phyloP scores from a whole-genome alignment of 805 yeast genomes.

The Nakazawaea anatomiae region DNA sequence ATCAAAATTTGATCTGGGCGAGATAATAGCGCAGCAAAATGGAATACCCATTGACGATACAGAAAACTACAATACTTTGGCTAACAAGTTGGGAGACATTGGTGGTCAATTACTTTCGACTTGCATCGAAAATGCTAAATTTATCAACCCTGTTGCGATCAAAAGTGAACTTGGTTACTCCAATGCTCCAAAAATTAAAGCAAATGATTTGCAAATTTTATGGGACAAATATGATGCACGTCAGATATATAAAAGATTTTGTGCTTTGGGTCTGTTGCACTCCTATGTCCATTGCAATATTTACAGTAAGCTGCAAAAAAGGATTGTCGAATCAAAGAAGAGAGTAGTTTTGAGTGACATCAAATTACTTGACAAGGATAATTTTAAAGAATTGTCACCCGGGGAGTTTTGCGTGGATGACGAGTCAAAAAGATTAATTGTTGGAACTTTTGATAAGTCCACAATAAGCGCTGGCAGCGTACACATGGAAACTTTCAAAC shows the following conservation, averaged over 20 bases:
- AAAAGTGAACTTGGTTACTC: slow-evolving; percentile 31
- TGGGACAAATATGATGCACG: slow-evolving; percentile 39
- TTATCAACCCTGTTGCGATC: slow-evolving; percentile 15
- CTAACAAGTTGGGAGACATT: slow-evolving; percentile 42
- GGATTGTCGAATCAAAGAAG: slow-evolving; percentile 11
- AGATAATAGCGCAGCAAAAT: slow-evolving; percentile 53
- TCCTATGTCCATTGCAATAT: slow-evolving; percentile 32
- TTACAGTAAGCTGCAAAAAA: slow-evolving; percentile 19
- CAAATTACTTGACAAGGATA: slow-evolving; percentile 1
- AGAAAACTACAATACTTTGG: slow-evolving; percentile 42
- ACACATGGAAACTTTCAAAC: slow-evolving; percentile 50
- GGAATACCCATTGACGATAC: slow-evolving; percentile 30
- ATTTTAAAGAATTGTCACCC: slow-evolving; percentile 11
- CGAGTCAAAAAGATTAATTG: slow-evolving; percentile 21
- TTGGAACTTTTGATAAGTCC: slow-evolving; percentile 39
- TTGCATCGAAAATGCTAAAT: slow-evolving; percentile 32
- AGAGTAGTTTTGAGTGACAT: slow-evolving; percentile 46
- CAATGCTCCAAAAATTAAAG: slow-evolving; percentile 51
- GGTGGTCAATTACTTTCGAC: slow-evolving; percentile 58
- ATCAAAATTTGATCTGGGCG: slow-evolving; percentile 75
- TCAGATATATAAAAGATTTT: slow-evolving; percentile 34
- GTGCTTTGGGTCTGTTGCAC: slow-evolving; percentile 53
- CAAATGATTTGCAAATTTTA: slow-evolving; percentile 33
- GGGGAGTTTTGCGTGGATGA: slow-evolving; percentile 23
- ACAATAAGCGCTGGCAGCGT: slow-evolving; percentile 28